These are phyloP conservation scores for Candida tammaniensis DNA, from an alignment of 805 yeast genomes.

Conservation along the genomic window DNA sequence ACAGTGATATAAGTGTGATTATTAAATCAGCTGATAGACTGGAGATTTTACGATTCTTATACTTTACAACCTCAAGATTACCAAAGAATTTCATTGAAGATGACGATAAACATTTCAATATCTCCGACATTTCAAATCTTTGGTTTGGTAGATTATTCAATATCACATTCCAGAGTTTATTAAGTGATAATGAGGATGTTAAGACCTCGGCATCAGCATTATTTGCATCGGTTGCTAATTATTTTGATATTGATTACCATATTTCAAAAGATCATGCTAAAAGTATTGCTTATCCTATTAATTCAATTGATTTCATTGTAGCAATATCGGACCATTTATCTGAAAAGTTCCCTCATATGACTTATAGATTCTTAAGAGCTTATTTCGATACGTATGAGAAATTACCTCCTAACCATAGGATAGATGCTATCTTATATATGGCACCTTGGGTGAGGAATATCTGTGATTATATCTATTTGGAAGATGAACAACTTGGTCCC, in stretches of 20 bases:
- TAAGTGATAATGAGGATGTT: constrained; percentile 57
- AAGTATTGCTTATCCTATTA: constrained; percentile 66
- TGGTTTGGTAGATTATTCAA: constrained; percentile 62
- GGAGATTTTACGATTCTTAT: constrained; percentile 69
- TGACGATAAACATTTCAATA: constrained; percentile 17
- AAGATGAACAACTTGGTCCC: constrained; percentile 56
- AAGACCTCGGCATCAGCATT: constrained; percentile 63
- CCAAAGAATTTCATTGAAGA: constrained; percentile 30
- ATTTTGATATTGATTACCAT: constrained; percentile 61
- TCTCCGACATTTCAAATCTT: constrained; percentile 16
- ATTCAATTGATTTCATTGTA: constrained; percentile 59
- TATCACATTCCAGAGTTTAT: constrained; percentile 64
- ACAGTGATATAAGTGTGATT: constrained; percentile 23
- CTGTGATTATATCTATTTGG: constrained; percentile 52
- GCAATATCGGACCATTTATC: constrained; percentile 60
- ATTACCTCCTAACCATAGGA: constrained; percentile 29
- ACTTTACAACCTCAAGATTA: constrained; percentile 60
- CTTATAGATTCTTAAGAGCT: constrained; percentile 59
- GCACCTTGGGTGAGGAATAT: constrained; percentile 77
- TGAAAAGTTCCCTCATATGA: constrained; percentile 50
- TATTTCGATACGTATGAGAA: constrained; percentile 42
- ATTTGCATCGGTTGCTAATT: constrained; percentile 57
- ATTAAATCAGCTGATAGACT: constrained; percentile 34
- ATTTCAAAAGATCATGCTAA: constrained; percentile 52
- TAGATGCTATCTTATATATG: constrained; percentile 49